Conservation (phyloP, 805 yeast genomes). For the Lachancea lanzarotensis region DNA sequence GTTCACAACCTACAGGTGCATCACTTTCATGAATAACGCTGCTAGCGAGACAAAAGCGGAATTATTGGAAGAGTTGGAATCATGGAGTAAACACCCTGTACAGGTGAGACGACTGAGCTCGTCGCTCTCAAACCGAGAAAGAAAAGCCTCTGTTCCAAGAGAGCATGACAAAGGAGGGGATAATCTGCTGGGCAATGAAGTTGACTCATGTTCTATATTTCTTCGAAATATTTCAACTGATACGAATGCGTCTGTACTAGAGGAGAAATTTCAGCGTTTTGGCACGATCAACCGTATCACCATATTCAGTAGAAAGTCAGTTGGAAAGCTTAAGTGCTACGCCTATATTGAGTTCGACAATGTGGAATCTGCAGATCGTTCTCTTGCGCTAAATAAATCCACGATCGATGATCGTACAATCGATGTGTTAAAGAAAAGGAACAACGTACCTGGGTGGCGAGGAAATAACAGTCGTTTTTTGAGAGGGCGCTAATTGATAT, state of each 20-base stretch:
- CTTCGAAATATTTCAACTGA: conserved; percentile 46
- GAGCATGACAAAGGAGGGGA: not conserved
- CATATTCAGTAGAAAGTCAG: conserved; percentile 35
- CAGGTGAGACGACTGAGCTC: not conserved
- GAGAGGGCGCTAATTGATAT: not conserved
- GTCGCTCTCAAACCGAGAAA: not conserved
- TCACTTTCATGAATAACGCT: not conserved
- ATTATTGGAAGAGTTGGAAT: not conserved
- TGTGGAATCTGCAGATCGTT: conserved; percentile 38
- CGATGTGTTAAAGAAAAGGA: conserved; percentile 45
- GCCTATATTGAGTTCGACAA: conserved; percentile 56
- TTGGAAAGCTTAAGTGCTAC: conserved; percentile 49
- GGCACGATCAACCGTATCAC: conserved; percentile 50
- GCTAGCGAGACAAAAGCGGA: not conserved
- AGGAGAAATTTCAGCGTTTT: conserved; percentile 37
- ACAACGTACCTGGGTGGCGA: conserved; percentile 44
- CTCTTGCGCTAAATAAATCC: conserved; percentile 40
- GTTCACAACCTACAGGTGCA: no score
- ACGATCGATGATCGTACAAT: conserved; percentile 43
- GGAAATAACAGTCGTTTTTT: not conserved
- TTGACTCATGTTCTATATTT: conserved; percentile 48
- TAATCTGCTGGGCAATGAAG: conserved; percentile 34
- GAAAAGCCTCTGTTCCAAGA: not conserved
- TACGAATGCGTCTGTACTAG: conserved; percentile 46
- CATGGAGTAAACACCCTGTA: conserved; percentile 1